Conservation (phyloP, 352 stramenopile genomes). For the Pythium plurisporium region DNA sequence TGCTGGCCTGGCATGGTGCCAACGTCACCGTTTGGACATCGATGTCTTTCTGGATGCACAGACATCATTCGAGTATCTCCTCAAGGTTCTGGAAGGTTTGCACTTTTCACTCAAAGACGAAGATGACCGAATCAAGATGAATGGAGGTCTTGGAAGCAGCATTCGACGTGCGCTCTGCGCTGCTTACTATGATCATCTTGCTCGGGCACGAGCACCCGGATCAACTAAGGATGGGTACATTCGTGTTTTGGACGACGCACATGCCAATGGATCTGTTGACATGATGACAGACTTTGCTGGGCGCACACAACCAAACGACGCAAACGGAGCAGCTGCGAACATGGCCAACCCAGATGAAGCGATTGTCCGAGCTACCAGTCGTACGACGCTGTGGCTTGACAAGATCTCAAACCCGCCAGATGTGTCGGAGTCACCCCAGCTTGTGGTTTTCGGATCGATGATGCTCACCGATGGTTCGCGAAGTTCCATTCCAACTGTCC, state of each 20-base stretch:
- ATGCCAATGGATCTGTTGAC: background rate
- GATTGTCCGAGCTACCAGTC: background rate
- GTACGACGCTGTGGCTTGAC: constrained; percentile 2
- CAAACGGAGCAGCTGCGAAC: background rate
- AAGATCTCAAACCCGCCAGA: background rate
- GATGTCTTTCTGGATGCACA: constrained; percentile 18
- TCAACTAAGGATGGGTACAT: constrained; percentile 9
- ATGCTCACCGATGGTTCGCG: constrained; percentile 14
- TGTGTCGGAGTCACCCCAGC: background rate
- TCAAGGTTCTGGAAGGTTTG: constrained; percentile 19
- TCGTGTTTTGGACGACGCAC: constrained; percentile 9
- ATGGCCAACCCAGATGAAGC: background rate
- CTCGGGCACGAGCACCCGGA: background rate
- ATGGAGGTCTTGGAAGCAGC: background rate
- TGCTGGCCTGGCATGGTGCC: constrained; percentile 18
- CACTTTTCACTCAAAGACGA: constrained; percentile 18
- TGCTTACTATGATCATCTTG: constrained; percentile 23
- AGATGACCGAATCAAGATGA: background rate
- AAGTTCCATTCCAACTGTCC: constrained; percentile 1
- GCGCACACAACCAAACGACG: background rate
- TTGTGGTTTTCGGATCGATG: constrained; percentile 12
- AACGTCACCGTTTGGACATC: constrained; percentile 8
- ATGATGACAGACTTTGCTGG: background rate
- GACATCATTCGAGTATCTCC: constrained; percentile 13
- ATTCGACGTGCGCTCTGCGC: constrained; percentile 19